Evolutionary conservation across 192 early-diverging fungal genomes (phyloP), one percentile per base, ranked within the genome.

Genomic region (Pilaira anomala): DNA sequence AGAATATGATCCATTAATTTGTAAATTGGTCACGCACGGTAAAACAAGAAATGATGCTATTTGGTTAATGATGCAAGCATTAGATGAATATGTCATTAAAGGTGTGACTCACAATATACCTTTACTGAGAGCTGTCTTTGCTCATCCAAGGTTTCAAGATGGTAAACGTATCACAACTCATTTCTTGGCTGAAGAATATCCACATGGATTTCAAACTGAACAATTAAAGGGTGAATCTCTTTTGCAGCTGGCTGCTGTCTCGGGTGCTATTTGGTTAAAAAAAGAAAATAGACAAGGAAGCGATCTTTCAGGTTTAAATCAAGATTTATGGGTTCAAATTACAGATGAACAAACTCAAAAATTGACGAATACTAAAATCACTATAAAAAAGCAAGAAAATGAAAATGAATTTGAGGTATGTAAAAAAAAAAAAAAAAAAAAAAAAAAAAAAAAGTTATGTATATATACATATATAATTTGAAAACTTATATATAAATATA

Each of bases 91-190:
- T 68, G 87, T 95, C 42, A 95, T 97, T 73, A 88, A 91, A 69
- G 95, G 93, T 65, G 95, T 98, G 16, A 95, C 91, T 2, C 93
- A 95, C 80, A 98, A 98, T 73, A 91, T 98, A 36, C 92, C 95
- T 14, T 80, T 98, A 7, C 76, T 98, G 68, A 88, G 92, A 30
- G 92, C 94, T 57, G 92, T 98, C 28, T 73, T 93, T 51, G 75
- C 79, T 28, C 87, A 87, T 66, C 70, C 82, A 9, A 80, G 86
- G 25, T 98, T 96, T 73, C 69, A 53, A 24, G 58, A 74, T 1
- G 95, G 95, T 33, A 85, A 83, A 61, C 16, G 21, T 3, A 85
- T 91, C 65, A 86, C 88, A 7, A 98, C 95, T 25, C 82, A 86
- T 48, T 95, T 94, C 76, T 78, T 97, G 62, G 85, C 87, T 8